Evolutionary conservation across 208 protist species (phyloP), one percentile per base, ranked within the genome.

Genomic region (Strigomonas culicis): DNA sequence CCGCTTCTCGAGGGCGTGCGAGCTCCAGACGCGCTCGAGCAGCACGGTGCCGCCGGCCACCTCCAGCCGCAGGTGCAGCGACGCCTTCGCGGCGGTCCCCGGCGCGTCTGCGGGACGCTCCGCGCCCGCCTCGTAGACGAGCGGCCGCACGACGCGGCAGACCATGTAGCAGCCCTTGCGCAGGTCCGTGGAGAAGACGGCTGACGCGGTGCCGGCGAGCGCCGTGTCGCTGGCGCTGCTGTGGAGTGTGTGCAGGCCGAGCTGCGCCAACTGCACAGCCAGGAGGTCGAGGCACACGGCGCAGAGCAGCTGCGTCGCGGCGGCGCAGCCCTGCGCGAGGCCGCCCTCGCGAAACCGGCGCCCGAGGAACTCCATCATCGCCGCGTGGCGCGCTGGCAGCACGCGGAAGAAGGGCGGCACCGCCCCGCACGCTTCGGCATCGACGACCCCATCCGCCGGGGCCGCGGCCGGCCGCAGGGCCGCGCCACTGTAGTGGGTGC

Each of bases 261-360:
- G 39, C 39, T 44, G 17, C 46, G 55, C 55, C 30, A 84, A 72
- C 57, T 91, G 84, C 7, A 55, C 51, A 19, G 83, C 80, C 30
- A 91, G 58, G 0, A 82, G 64, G 49, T 94, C 88, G 67, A 94
- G 76, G 30, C 76, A 72, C 2, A 92, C 80, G 0, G 72, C 69
- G 41, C 81, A 82, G 3, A 86, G 62, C 27, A 89, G 56, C 32
- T 72, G 82, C 56, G 86, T 86, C 11, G 79, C 77, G 4, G 76
- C 79, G 11, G 75, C 64, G 24, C 78, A 70, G n/a, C 88, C 88
- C 28, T 57, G 76, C 24, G 72, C 77, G 15, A 94, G 67, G 0
- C 88, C 88, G 1, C 66, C 58, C 43, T 86, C 63, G 15, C 21
- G 51, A 52, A 94, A 81, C 22, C 66, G 70, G 24, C 44, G 67